Percentiles rank a stretch among this genome's conserved stretches.
phyloP scores from a whole-genome alignment of 495 filamentous ascomycete species.

The Tuber brumale region DNA sequence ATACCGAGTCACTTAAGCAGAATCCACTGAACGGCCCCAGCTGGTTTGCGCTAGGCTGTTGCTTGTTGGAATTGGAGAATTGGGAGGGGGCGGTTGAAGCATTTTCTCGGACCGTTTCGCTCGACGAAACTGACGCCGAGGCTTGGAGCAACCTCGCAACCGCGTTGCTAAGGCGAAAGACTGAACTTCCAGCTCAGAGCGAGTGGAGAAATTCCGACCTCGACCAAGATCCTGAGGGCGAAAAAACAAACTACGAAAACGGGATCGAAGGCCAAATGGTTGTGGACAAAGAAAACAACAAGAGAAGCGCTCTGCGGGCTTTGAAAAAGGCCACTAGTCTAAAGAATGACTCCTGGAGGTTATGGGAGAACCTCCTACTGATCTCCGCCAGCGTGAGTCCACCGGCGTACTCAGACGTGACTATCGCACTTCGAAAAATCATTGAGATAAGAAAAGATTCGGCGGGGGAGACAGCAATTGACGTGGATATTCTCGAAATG shows the following conservation, averaged over 20 bases:
- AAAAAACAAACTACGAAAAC: constrained; percentile 21
- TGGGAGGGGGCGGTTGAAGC: constrained; percentile 81
- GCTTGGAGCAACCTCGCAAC: constrained; percentile 93
- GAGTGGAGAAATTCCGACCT: constrained; percentile 34
- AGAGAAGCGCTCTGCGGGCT: constrained; percentile 68
- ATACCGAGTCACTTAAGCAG: constrained; percentile 64
- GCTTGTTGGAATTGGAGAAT: constrained; percentile 64
- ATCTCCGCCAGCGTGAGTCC: constrained; percentile 71
- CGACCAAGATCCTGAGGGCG: constrained; percentile 47
- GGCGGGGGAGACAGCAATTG: constrained; percentile 69
- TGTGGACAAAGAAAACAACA: constrained; percentile 54
- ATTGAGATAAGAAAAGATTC: constrained; percentile 64
- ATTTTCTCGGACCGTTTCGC: constrained; percentile 68
- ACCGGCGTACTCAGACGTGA: constrained; percentile 63
- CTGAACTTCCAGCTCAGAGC: constrained; percentile 30
- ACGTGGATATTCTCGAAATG: constrained; percentile 61
- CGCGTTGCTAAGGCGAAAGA: constrained; percentile 55
- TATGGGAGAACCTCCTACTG: constrained; percentile 92
- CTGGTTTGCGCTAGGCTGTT: constrained; percentile 89
- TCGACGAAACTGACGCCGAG: constrained; percentile 82
- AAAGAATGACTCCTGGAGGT: constrained; percentile 75
- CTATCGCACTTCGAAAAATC: constrained; percentile 63
- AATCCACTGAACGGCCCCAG: constrained; percentile 72
- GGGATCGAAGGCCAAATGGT: constrained; percentile 29
- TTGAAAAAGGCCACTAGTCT: constrained; percentile 76